Evolutionary conservation across 164 flowering plant genomes (phyloP).

Genomic region (Buxus sempervirens): DNA sequence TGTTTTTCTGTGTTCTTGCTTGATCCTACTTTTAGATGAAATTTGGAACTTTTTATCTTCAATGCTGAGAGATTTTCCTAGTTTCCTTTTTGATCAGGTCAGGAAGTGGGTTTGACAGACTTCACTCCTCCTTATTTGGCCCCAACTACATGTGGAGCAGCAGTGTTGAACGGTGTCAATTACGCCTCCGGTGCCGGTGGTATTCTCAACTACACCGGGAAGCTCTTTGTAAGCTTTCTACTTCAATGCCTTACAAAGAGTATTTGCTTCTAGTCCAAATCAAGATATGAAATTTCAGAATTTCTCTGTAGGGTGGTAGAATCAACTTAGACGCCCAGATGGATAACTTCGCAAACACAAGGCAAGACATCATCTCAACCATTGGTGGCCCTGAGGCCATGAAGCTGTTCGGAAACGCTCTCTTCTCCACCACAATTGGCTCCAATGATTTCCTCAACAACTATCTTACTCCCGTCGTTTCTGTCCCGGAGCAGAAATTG

Average conservation of each 20-base stretch:
- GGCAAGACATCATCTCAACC: constrained; percentile 39
- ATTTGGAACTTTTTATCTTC: neutral
- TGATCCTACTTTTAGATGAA: neutral
- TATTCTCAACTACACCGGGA: constrained; percentile 48
- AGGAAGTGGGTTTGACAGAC: constrained; percentile 36
- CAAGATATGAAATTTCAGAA: neutral
- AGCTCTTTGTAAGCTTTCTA: constrained; percentile 36
- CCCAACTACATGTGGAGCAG: constrained; percentile 43
- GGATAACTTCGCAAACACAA: constrained; percentile 60
- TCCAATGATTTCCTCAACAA: constrained; percentile 82
- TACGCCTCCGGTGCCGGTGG: constrained; percentile 69
- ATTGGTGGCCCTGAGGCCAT: constrained; percentile 38
- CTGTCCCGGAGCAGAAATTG: constrained; percentile 29
- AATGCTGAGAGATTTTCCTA: neutral
- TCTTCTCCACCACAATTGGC: constrained; percentile 63
- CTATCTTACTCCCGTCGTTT: constrained; percentile 45
- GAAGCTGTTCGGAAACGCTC: constrained; percentile 30
- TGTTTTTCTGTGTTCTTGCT: neutral
- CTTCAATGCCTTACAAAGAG: too few relatives aligned
- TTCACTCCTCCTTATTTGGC: constrained; percentile 60
- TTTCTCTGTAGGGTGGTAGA: constrained; percentile 33
- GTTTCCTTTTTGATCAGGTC: constrained; percentile 31
- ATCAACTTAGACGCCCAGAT: constrained; percentile 55
- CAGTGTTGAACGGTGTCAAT: constrained; percentile 46
- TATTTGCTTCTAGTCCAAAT: too few relatives aligned